Base-by-base conservation (phyloP, 1,139 yeast species). In the Pichia sp. region DNA sequence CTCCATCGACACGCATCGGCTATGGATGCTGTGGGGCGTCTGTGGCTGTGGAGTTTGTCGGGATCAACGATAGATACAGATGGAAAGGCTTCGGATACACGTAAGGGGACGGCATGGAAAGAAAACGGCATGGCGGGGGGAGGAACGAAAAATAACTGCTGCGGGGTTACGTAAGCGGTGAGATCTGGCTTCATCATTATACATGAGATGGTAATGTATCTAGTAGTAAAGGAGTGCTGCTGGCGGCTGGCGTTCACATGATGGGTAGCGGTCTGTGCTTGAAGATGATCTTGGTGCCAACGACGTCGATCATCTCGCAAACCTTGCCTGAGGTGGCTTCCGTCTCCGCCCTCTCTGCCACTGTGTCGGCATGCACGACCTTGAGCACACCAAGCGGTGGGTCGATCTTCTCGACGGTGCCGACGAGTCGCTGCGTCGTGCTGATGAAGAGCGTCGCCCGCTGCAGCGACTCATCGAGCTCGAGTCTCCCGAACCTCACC, bases 231-330 rank as follows among this genome's bases (percentile, higher is more conserved):
- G n/a, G n/a, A n/a, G n/a, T n/a, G n/a, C n/a, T n/a, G n/a, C n/a
- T n/a, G n/a, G n/a, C n/a, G n/a, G n/a, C 24, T 3, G 3, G 6
- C 24, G 38, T 17, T 46, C 33, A 85, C 91, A 85, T 85, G 52
- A 86, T 83, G 4, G 93, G 93, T 55, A 86, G 71, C 0, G 93
- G 92, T 58, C 93, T 73, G 43, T 81, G 79, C 54, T 77, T 80
- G 64, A 86, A 86, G 6, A 84, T 74, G 24, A 85, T 67, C 64
- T 84, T 84, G 55, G 77, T 76, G 42, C 70, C 70, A 8, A 86
- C 75, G 1, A 86, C 70, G 66, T 85, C 92, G n/a, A 82, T 69
- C 63, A 85, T 71, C 56, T 77, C 72, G 10, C 83, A 76, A 2
- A 14, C 10, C 24, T n/a, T 20, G 29, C 31, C 30, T 8, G 12